phyloP scores from a whole-genome alignment of 495 filamentous ascomycete genomes.

The Aspergillus nanangensis region DNA sequence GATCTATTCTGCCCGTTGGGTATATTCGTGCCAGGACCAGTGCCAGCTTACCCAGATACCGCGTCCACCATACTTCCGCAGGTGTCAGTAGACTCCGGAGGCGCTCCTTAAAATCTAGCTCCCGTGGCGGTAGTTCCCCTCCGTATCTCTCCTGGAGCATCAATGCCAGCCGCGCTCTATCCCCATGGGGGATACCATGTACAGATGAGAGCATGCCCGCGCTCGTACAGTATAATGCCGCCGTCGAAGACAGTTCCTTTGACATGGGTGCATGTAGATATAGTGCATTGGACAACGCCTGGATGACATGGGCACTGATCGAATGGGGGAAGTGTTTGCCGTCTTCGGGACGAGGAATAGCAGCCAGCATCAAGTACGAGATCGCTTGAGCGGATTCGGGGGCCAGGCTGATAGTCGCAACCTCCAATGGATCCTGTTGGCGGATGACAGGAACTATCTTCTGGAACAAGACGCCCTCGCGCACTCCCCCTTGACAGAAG shows the following conservation, averaged over 20 bases:
- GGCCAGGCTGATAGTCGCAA: constrained; percentile 52
- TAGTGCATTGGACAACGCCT: constrained; percentile 47
- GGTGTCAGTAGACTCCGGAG: constrained; percentile 42
- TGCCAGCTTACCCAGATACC: constrained; percentile 49
- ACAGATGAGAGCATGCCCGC: constrained; percentile 59
- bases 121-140: constrained; percentile 53
- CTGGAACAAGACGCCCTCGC: constrained; percentile 72
- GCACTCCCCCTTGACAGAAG: constrained; percentile 83
- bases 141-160: constrained; percentile 76
- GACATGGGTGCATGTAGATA: constrained; percentile 47
- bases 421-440: constrained; percentile 59
- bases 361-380: constrained; percentile 35
- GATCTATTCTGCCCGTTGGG: constrained; percentile 23
- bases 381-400: constrained; percentile 34
- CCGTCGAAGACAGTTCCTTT: constrained; percentile 54
- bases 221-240: constrained; percentile 68
- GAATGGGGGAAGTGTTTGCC: constrained; percentile 22
- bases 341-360: constrained; percentile 33
- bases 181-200: constrained; percentile 69
- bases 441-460: constrained; percentile 58
- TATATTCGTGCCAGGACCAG: constrained; percentile 23
- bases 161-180: constrained; percentile 67
- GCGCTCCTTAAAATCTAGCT: constrained; percentile 41
- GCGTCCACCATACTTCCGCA: constrained; percentile 55
- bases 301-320: constrained; percentile 43